Evolutionary conservation across 2,329 filamentous ascomycete genomes (phyloP).

Genomic region (Pseudopyricularia cyperi): DNA sequence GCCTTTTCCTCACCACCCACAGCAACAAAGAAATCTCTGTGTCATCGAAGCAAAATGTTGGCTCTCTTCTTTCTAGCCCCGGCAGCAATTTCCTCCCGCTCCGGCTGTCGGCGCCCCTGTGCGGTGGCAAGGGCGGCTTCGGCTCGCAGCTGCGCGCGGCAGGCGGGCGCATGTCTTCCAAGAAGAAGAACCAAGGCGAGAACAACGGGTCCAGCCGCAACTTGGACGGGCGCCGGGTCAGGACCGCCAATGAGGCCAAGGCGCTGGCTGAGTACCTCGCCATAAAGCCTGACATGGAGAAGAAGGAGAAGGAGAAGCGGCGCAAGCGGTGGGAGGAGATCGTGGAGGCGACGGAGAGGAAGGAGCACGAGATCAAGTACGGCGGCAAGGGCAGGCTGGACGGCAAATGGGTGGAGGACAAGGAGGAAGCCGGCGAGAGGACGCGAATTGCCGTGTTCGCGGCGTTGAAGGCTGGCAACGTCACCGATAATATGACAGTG

Average conservation of each 20-base stretch:
- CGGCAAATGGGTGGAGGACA: slow-evolving; percentile 89
- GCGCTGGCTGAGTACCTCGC: slow-evolving; percentile 88
- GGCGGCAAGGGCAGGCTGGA: slow-evolving; percentile 63
- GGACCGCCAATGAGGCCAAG: slow-evolving; percentile 92
- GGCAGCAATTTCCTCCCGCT: slow-evolving; percentile 66
- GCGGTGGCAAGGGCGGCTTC: slow-evolving; percentile 94
- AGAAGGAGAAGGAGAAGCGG: slow-evolving; percentile 79
- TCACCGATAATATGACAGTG: slow-evolving; percentile 45
- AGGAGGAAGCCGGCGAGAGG: slow-evolving; percentile 78
- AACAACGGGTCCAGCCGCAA: slow-evolving; percentile 87
- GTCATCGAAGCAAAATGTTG: slow-evolving; percentile 40
- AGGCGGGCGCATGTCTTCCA: slow-evolving; percentile 95
- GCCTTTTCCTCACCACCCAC: slow-evolving; percentile 69
- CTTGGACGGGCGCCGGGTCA: slow-evolving; percentile 75
- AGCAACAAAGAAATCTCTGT: slow-evolving; percentile 57
- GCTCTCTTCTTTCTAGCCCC: slow-evolving; percentile 42
- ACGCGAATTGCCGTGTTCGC: slow-evolving; percentile 63
- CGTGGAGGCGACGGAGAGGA: slow-evolving; percentile 69
- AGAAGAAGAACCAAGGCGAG: slow-evolving; percentile 73
- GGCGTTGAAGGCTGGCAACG: slow-evolving; percentile 52
- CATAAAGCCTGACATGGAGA: slow-evolving; percentile 94
- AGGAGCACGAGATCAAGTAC: slow-evolving; percentile 69
- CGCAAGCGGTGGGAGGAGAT: slow-evolving; percentile 79
- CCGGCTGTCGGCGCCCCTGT: slow-evolving; percentile 64
- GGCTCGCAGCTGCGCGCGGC: slow-evolving; percentile 93